Conservation (phyloP, 441 rosid species). For the Croton setiger region DNA sequence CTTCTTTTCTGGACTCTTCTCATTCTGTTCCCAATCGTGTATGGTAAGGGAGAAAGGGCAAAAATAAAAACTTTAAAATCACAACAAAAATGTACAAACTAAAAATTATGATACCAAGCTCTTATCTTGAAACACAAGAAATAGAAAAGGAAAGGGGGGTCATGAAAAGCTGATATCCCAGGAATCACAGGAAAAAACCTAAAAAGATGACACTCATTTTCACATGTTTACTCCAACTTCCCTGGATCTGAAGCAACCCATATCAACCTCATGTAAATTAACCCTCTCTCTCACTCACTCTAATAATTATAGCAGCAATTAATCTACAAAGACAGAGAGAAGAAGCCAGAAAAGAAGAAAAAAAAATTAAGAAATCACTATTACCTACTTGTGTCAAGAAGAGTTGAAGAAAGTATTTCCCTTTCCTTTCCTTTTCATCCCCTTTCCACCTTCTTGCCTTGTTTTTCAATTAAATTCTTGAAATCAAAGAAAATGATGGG, state of each 20-base stretch:
- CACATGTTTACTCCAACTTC: constrained; percentile 36
- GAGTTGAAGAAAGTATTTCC: constrained; percentile 7
- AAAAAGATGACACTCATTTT: constrained; percentile 33
- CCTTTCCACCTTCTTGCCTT: constrained; percentile 11
- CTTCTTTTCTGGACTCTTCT: constrained; percentile 42
- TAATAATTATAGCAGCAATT: constrained; percentile 30
- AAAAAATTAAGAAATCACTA: constrained; percentile 10
- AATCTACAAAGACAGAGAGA: constrained; percentile 16
- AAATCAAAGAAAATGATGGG: constrained; percentile 6
- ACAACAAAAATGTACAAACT: constrained; percentile 16
- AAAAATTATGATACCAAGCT: constrained; percentile 23
- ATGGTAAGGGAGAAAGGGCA: too few relatives aligned
- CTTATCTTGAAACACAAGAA: constrained; percentile 37
- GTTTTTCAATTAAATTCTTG: constrained; percentile 2
- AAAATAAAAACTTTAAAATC: constrained; percentile 25
- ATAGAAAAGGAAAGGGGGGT: constrained; percentile 25
- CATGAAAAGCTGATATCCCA: constrained; percentile 48
- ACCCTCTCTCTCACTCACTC: constrained; percentile 26
- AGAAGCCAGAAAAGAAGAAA: background rate
- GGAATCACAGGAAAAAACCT: constrained; percentile 52
- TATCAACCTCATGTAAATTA: constrained; percentile 40
- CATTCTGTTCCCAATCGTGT: background rate
- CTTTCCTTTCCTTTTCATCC: background rate
- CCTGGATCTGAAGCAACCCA: constrained; percentile 71
- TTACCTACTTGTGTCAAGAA: constrained; percentile 31